Percentiles rank a stretch among this genome's conserved stretches.
Evolutionary conservation across 805 yeast species (phyloP).

Genomic region (Ogataea trehalophila): DNA sequence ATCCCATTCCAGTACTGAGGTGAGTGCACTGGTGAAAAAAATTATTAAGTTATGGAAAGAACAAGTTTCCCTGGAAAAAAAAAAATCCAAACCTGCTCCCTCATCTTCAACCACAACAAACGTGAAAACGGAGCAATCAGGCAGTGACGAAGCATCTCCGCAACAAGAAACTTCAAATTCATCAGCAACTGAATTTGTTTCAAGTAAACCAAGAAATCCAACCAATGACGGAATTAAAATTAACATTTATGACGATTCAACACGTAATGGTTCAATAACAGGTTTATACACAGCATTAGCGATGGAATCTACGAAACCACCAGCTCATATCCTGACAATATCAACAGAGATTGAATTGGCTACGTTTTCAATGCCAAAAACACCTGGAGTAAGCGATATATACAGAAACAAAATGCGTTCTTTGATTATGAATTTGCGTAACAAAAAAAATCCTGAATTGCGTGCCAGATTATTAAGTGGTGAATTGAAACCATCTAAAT

Average conservation of each 20-base stretch:
- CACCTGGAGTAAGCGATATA: slow-evolving; percentile 49
- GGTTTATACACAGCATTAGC: slow-evolving; percentile 90
- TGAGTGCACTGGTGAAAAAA: slow-evolving; percentile 67
- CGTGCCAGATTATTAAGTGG: slow-evolving; percentile 63
- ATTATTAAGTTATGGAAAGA: slow-evolving; percentile 91
- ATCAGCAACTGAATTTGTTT: slow-evolving; percentile 32
- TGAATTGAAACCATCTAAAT: slow-evolving; percentile 58
- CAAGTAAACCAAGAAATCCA: slow-evolving; percentile 66
- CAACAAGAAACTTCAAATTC: slow-evolving; percentile 16
- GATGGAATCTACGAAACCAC: slow-evolving; percentile 55
- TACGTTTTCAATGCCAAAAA: slow-evolving; percentile 56
- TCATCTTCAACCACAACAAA: neutral
- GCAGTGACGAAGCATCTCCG: slow-evolving; percentile 7
- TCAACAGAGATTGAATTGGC: slow-evolving; percentile 72
- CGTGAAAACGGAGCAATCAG: slow-evolving; percentile 13
- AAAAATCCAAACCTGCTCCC: slow-evolving; percentile 13
- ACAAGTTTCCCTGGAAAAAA: slow-evolving; percentile 65
- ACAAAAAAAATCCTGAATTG: slow-evolving; percentile 83
- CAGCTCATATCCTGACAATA: slow-evolving; percentile 51
- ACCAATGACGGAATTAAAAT: slow-evolving; percentile 76
- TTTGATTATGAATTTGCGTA: slow-evolving; percentile 79
- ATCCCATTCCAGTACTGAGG: slow-evolving; percentile 59
- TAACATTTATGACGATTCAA: slow-evolving; percentile 63
- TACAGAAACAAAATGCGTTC: slow-evolving; percentile 85
- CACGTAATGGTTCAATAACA: slow-evolving; percentile 78